Evolutionary conservation across 257 asterid species (phyloP).

Genomic region (Ballota nigra): DNA sequence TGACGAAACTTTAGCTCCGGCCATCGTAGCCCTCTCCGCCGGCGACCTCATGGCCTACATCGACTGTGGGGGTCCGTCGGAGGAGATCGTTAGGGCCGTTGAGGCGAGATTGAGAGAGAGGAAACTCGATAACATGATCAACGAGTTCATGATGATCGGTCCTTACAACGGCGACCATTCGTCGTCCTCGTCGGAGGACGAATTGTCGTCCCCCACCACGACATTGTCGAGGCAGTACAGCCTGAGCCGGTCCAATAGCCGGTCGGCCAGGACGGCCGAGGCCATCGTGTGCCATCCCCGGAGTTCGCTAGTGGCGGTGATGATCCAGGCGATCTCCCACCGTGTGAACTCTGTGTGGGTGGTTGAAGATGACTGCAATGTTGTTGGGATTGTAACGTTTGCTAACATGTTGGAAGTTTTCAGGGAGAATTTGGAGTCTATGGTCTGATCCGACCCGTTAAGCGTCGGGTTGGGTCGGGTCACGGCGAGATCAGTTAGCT

Average conservation of each 20-base stretch:
- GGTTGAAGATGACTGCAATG: conserved; percentile 66
- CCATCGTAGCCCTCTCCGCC: conserved; percentile 64
- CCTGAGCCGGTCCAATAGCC: conserved; percentile 40
- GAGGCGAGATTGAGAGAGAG: conserved; percentile 56
- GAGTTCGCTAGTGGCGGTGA: conserved; percentile 87
- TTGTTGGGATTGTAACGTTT: conserved; percentile 79
- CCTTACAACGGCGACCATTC: neutral
- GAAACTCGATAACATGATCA: conserved; percentile 48
- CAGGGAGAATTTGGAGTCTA: conserved; percentile 43
- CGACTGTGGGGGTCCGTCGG: conserved; percentile 78
- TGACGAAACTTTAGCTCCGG: conserved; percentile 63
- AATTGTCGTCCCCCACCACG: conserved; percentile 35
- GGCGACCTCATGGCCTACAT: conserved; percentile 82
- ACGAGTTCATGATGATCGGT: conserved; percentile 37
- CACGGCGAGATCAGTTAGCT: neutral
- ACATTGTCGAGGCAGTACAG: conserved; percentile 1
- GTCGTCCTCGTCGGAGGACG: conserved; percentile 58
- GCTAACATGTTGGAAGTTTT: conserved; percentile 58
- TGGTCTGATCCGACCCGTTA: conserved; percentile 17
- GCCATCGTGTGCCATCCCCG: conserved; percentile 73
- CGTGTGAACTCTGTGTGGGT: conserved; percentile 91
- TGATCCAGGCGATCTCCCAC: conserved; percentile 81
- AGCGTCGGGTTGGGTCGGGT: neutral
- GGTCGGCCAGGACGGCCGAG: conserved; percentile 65
- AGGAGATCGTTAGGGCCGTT: conserved; percentile 54